These are phyloP conservation scores for Arabidopsis hybrid DNA, from an alignment of 441 rosid genomes.

Conservation along the genomic window DNA sequence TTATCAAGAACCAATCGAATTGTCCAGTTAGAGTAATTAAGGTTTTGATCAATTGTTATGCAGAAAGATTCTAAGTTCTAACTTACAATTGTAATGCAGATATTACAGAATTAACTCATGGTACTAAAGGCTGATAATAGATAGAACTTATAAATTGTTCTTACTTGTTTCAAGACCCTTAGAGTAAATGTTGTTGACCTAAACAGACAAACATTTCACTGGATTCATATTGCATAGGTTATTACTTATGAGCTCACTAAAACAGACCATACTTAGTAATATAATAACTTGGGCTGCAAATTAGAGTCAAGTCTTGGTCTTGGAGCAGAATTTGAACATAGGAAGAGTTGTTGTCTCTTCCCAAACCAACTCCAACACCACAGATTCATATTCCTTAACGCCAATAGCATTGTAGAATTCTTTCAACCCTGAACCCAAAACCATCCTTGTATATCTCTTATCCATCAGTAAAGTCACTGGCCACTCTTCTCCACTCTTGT, in stretches of 20 bases:
- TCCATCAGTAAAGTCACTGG: constrained; percentile 10
- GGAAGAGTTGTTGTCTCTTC: constrained; percentile 4
- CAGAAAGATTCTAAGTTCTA: too few species aligned
- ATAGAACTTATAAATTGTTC: too few species aligned
- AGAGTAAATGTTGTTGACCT: neutral
- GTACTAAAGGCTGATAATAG: too few species aligned
- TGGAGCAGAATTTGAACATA: constrained; percentile 29
- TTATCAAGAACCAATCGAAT: too few species aligned
- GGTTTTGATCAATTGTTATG: too few species aligned
- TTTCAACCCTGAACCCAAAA: constrained; percentile 18
- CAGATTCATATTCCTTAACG: constrained; percentile 1
- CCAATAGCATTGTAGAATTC: neutral
- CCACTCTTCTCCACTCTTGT: constrained; percentile 25
- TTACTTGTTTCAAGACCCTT: neutral
- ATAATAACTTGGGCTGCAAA: neutral
- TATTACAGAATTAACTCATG: too few species aligned
- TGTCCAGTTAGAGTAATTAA: too few species aligned
- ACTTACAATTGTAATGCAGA: too few species aligned
- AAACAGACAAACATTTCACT: neutral
- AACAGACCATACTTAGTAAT: neutral
- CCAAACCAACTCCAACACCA: constrained; percentile 32
- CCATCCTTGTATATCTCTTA: neutral
- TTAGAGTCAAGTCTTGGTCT: neutral
- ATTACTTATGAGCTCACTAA: neutral
- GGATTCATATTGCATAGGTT: neutral